phyloP scores from a whole-genome alignment of 1,284 basidiomycete species.

The Ustilago xerochloae region DNA sequence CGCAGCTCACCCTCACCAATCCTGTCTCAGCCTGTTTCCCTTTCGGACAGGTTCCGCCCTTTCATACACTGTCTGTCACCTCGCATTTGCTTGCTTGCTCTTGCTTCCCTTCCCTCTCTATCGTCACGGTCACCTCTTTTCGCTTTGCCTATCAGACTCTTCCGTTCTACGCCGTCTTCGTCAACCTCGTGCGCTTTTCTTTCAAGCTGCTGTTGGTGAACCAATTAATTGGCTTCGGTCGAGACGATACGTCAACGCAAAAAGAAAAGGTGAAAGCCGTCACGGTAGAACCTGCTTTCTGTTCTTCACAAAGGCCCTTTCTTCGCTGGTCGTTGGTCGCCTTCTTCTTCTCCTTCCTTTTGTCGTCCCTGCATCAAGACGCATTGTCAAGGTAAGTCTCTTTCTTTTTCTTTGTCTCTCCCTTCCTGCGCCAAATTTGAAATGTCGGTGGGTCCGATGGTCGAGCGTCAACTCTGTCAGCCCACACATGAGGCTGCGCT shows the following conservation, averaged over 20 bases:
- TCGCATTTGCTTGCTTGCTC: constrained; percentile 11
- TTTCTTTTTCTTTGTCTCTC: background rate
- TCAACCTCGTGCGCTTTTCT: too few species aligned
- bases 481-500: background rate
- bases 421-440: background rate
- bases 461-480: background rate
- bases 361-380: constrained; percentile 5
- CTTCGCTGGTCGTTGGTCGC: constrained; percentile 36
- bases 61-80: constrained; percentile 29
- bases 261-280: background rate
- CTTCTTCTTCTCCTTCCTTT: constrained; percentile 5
- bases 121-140: constrained; percentile 10
- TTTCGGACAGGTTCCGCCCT: constrained; percentile 7
- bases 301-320: constrained; percentile 9
- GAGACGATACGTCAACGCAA: background rate
- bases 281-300: background rate
- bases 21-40: constrained; percentile 13
- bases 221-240: background rate
- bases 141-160: constrained; percentile 1
- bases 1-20: constrained; percentile 2
- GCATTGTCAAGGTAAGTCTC: constrained; percentile 23
- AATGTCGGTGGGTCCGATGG: background rate
- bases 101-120: constrained; percentile 5
- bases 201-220: too few species aligned
- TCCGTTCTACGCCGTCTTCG: background rate